These are phyloP conservation scores for Decorospora gaudefroyi DNA, from an alignment of 2,329 filamentous ascomycete genomes.

Conservation along the genomic window DNA sequence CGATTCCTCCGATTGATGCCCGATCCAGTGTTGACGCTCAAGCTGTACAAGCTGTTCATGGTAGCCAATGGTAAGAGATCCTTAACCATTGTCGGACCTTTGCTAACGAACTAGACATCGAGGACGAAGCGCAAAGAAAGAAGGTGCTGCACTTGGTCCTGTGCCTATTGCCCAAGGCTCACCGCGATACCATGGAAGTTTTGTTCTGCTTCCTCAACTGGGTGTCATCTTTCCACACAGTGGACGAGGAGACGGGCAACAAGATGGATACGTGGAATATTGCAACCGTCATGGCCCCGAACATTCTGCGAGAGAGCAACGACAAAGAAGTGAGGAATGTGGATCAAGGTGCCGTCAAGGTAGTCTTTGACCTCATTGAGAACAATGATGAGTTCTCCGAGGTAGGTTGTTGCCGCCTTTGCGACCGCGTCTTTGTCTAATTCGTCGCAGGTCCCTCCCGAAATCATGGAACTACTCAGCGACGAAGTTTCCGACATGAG, in stretches of 20 bases:
- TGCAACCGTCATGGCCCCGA: slow-evolving; percentile 95
- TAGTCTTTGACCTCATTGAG: slow-evolving; percentile 86
- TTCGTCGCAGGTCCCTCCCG: slow-evolving; percentile 77
- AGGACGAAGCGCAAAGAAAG: slow-evolving; percentile 78
- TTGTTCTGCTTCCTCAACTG: slow-evolving; percentile 96
- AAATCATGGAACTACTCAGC: slow-evolving; percentile 82
- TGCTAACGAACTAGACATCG: slow-evolving; percentile 62
- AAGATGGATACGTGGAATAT: slow-evolving; percentile 99
- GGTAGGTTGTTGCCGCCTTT: slow-evolving; percentile 62
- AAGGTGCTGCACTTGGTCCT: slow-evolving; percentile 88
- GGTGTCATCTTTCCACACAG: slow-evolving; percentile 94
- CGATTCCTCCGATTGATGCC: slow-evolving; percentile 94
- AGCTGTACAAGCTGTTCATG: slow-evolving; percentile 89
- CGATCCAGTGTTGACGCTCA: slow-evolving; percentile 92
- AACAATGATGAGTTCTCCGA: slow-evolving; percentile 97
- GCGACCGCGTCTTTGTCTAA: slow-evolving; percentile 23
- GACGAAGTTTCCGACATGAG: slow-evolving; percentile 88
- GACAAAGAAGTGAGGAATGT: slow-evolving; percentile 65
- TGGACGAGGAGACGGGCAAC: slow-evolving; percentile 94
- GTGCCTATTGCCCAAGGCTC: slow-evolving; percentile 87
- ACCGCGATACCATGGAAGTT: slow-evolving; percentile 93
- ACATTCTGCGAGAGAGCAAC: slow-evolving; percentile 77
- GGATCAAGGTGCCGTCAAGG: slow-evolving; percentile 90
- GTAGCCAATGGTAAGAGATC: slow-evolving; percentile 71
- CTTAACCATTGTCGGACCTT: not conserved